Percentiles rank a stretch among this genome's conserved stretches.
Conservation (phyloP, 2,329 filamentous ascomycete genomes). For the Pseudogymnoascus verrucosus region DNA sequence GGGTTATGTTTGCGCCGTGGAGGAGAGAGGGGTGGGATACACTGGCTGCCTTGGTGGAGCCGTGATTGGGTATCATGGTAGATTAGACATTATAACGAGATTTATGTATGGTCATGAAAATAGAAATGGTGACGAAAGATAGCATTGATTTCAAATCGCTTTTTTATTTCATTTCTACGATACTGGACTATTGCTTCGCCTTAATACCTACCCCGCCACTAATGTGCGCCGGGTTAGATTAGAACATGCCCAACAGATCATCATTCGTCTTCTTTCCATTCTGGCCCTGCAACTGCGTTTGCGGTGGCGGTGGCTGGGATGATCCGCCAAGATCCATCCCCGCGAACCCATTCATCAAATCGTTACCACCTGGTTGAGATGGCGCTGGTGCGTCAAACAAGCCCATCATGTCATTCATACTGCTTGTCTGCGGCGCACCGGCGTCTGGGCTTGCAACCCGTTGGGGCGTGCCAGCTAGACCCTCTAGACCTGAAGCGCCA, state of each 20-base stretch:
- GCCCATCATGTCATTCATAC: slow-evolving; percentile 75
- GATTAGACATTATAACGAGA: slow-evolving; percentile 3
- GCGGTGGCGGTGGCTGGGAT: slow-evolving; percentile 56
- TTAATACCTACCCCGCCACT: background rate
- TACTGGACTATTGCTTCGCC: slow-evolving; percentile 1
- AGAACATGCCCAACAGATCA: slow-evolving; percentile 54
- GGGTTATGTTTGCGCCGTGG: slow-evolving; percentile 80
- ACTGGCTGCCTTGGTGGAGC: slow-evolving; percentile 14
- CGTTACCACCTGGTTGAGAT: slow-evolving; percentile 22
- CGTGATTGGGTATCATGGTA: background rate
- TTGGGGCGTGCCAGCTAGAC: slow-evolving; percentile 57
- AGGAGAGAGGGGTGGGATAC: slow-evolving; percentile 22
- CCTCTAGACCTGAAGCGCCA: slow-evolving; percentile 42
- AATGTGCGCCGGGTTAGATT: slow-evolving; percentile 14
- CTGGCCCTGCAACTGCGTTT: slow-evolving; percentile 43
- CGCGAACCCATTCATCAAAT: slow-evolving; percentile 70
- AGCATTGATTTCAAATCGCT: background rate
- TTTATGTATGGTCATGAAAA: background rate
- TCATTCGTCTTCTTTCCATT: slow-evolving; percentile 46
- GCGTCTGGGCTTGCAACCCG: slow-evolving; percentile 55
- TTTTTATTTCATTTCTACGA: slow-evolving; percentile 5
- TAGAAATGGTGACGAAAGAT: background rate
- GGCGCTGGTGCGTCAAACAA: slow-evolving; percentile 47
- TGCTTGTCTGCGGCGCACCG: slow-evolving; percentile 37
- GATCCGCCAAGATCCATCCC: slow-evolving; percentile 65